Evolutionary conservation across 2,329 filamentous ascomycete species (phyloP).

Genomic region (Ceratocystis cacaofunesta): DNA sequence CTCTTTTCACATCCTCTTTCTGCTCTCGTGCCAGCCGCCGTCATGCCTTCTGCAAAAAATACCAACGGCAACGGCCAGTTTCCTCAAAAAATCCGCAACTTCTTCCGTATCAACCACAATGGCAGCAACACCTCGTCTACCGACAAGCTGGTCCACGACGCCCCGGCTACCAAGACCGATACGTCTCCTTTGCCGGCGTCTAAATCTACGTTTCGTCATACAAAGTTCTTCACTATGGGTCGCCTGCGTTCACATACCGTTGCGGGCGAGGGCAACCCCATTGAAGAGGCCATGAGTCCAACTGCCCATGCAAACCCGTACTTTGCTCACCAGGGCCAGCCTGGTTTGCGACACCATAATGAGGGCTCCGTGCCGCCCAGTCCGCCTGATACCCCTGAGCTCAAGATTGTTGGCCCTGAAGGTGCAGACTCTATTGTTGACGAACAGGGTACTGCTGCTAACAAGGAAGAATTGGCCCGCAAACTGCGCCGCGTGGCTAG

Average conservation of each 20-base stretch:
- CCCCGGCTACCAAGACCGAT: slow-evolving; percentile 15
- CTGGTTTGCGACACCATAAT: slow-evolving; percentile 85
- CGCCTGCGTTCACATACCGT: slow-evolving; percentile 82
- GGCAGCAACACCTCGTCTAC: slow-evolving; percentile 14
- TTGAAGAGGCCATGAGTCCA: slow-evolving; percentile 80
- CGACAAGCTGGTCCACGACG: slow-evolving; percentile 13
- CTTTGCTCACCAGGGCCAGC: slow-evolving; percentile 90
- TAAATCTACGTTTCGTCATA: slow-evolving; percentile 63
- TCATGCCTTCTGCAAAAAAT: slow-evolving; percentile 41
- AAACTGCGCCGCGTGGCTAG: slow-evolving; percentile 90
- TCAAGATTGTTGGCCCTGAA: slow-evolving; percentile 56
- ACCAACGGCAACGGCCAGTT: slow-evolving; percentile 42
- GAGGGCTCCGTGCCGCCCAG: slow-evolving; percentile 85
- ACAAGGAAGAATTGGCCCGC: slow-evolving; percentile 85
- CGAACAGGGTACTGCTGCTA: slow-evolving; percentile 56
- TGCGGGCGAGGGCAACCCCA: slow-evolving; percentile 77
- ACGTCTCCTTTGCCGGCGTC: slow-evolving; percentile 20
- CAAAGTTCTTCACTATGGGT: slow-evolving; percentile 75
- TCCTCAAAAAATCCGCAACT: slow-evolving; percentile 54
- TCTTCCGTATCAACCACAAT: slow-evolving; percentile 48
- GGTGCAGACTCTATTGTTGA: slow-evolving; percentile 31
- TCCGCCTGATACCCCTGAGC: slow-evolving; percentile 73
- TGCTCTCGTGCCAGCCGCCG: slow-evolving; percentile 9
- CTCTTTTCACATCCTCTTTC: not conserved
- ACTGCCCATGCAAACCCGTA: slow-evolving; percentile 94